Evolutionary conservation across 345 rosid species (phyloP).

Genomic region (Balakata baccata): DNA sequence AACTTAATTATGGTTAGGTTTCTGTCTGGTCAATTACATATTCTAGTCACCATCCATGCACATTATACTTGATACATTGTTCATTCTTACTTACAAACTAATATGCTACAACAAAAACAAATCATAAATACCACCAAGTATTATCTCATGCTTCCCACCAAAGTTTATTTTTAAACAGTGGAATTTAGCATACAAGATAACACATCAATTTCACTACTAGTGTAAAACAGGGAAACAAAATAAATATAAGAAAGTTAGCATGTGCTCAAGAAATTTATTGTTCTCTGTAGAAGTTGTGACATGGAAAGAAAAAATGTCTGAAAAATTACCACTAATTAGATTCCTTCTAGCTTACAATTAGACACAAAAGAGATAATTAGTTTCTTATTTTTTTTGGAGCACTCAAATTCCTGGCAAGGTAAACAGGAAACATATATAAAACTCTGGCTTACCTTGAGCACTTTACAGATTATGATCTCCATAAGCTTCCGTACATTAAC

Average conservation of each 20-base stretch:
- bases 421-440: neutral
- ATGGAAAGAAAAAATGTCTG: neutral
- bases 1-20: neutral
- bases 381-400: neutral
- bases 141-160: neutral
- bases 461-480: conserved; percentile 90
- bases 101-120: neutral
- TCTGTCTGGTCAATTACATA: neutral
- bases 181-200: too few species aligned
- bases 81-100: neutral
- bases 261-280: neutral
- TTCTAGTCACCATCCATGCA: too few species aligned
- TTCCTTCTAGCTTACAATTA: neutral
- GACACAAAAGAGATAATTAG: neutral
- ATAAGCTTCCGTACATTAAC: conserved; percentile 70
- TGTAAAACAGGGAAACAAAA: neutral
- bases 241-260: neutral
- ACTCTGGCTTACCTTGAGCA: conserved; percentile 61
- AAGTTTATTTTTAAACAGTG: neutral
- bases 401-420: neutral
- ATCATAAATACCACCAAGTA: too few species aligned
- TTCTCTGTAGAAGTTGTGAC: neutral
- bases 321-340: neutral
- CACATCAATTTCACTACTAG: too few species aligned
- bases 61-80: too few species aligned